Evolutionary conservation across 306 rosid species (phyloP).

Genomic region (Acacia confusa): DNA sequence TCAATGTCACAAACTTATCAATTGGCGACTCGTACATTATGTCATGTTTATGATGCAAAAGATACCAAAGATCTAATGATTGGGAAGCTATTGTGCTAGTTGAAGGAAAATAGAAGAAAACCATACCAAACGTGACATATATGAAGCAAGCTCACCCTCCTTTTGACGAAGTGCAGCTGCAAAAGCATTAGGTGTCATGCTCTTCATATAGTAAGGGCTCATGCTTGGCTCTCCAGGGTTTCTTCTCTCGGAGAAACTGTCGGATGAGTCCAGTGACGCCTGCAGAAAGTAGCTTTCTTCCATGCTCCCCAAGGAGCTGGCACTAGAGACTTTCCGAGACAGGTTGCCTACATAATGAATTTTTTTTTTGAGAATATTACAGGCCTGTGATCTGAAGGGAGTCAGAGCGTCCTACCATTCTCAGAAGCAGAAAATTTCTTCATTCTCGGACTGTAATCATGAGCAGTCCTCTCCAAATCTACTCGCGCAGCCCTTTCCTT

Average conservation of each 20-base stretch:
- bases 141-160: constrained; percentile 99
- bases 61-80: constrained; percentile 16
- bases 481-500: constrained; percentile 88
- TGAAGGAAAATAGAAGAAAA: constrained; percentile 25
- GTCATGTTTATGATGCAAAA: constrained; percentile 4
- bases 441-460: constrained; percentile 53
- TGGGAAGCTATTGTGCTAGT: constrained; percentile 20
- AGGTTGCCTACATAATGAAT: constrained; percentile 62
- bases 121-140: constrained; percentile 93
- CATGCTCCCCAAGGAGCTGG: constrained; percentile 90
- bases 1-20: constrained; percentile 20
- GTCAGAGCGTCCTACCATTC: constrained; percentile 62
- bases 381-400: constrained; percentile 27
- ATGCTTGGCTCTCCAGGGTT: constrained; percentile 65
- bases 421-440: constrained; percentile 68
- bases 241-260: constrained; percentile 70
- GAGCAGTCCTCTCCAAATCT: constrained; percentile 82
- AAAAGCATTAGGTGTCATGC: constrained; percentile 90
- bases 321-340: constrained; percentile 75
- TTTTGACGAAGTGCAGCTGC: constrained; percentile 98
- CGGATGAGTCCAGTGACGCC: constrained; percentile 91
- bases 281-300: constrained; percentile 97
- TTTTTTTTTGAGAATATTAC: constrained; percentile 32
- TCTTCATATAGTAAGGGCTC: constrained; percentile 93
- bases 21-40: constrained; percentile 6